Base-by-base conservation (phyloP, 1,139 yeast species). In the Debaryomycetaceae sp. region DNA sequence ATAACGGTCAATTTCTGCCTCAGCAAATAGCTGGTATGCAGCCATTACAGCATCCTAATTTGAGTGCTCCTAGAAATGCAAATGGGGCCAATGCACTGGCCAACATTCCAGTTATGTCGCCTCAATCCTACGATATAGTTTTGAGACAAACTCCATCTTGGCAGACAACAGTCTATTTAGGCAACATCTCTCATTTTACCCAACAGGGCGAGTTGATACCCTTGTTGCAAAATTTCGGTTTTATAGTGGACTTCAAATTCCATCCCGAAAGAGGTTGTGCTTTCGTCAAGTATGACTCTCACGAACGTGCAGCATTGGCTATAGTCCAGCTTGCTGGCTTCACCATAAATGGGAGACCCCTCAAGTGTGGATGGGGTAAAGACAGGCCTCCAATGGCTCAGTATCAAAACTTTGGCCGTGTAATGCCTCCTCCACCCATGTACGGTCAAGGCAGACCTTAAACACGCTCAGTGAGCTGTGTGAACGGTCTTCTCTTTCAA, bases 321-420 rank as follows among this genome's bases (percentile, higher is more conserved):
- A 87, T 88, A 53, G 85, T 84, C 19, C 92, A 86, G 54, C 69
- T 88, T 46, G 76, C 81, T 16, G 95, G 95, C n/a, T 78, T 79
- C 52, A 75, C 75, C 42, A 67, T 88, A 47, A 82, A 84, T 57
- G 95, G 95, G 17, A 75, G 95, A 58, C 83, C 86, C 26, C 65
- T 88, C 56, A 83, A 83, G 58, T 81, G 91, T 53, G 94, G 95
- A 26, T 88, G 96, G 96, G 96, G 95, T 38, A 85, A 79, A 56
- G 84, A 77, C 50, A 70, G 79, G 52, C 69, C 75, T 28, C 72
- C 67, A 14, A 55, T 55, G 51, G 59, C 56, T 15, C 78, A 61
- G 38, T 67, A 59, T 46, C 70, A 65, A 42, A 59, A 57, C 48
- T 66, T 53, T 43, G 59, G 58, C 4, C 53, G 67, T 35, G 56